phyloP scores from a whole-genome alignment of 2,329 filamentous ascomycete species.

The Chaetomiaceae sp. region DNA sequence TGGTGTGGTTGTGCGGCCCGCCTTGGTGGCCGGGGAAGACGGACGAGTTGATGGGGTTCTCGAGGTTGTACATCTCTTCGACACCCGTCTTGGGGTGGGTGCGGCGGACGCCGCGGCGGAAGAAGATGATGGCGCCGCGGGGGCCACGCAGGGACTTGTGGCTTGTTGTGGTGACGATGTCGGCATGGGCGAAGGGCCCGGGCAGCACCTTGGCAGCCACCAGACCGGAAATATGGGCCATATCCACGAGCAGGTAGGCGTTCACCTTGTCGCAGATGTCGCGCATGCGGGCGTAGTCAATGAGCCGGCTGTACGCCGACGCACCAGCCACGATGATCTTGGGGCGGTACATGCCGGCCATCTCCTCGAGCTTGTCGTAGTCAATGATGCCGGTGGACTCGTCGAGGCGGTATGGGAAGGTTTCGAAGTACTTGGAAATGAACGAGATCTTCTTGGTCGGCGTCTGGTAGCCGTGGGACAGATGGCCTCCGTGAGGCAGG shows the following conservation, averaged over 20 bases:
- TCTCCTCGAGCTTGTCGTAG: slow-evolving; percentile 84
- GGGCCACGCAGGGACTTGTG: slow-evolving; percentile 97
- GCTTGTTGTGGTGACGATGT: slow-evolving; percentile 95
- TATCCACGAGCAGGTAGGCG: slow-evolving; percentile 90
- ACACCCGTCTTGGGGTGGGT: slow-evolving; percentile 81
- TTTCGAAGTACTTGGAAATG: slow-evolving; percentile 98
- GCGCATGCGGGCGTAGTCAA: slow-evolving; percentile 91
- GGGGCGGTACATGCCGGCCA: slow-evolving; percentile 83
- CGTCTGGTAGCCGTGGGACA: slow-evolving; percentile 96
- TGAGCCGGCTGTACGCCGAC: slow-evolving; percentile 90
- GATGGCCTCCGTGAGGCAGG: slow-evolving; percentile 89
- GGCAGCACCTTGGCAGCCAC: slow-evolving; percentile 89
- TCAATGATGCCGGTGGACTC: slow-evolving; percentile 90
- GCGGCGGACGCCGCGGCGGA: slow-evolving; percentile 82
- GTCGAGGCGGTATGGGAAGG: slow-evolving; percentile 87
- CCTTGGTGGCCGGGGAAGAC: slow-evolving; percentile 98
- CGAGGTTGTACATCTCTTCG: slow-evolving; percentile 83
- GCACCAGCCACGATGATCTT: slow-evolving; percentile 95
- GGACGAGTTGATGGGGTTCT: slow-evolving; percentile 88
- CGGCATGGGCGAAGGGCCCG: slow-evolving; percentile 81
- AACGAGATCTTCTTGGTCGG: slow-evolving; percentile 94
- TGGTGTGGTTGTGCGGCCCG: slow-evolving; percentile 98
- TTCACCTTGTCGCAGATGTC: slow-evolving; percentile 86
- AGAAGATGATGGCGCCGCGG: slow-evolving; percentile 97
- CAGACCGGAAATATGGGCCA: slow-evolving; percentile 95